Evolutionary conservation across 805 yeast genomes (phyloP).

Genomic region (Ogataea siamensis): DNA sequence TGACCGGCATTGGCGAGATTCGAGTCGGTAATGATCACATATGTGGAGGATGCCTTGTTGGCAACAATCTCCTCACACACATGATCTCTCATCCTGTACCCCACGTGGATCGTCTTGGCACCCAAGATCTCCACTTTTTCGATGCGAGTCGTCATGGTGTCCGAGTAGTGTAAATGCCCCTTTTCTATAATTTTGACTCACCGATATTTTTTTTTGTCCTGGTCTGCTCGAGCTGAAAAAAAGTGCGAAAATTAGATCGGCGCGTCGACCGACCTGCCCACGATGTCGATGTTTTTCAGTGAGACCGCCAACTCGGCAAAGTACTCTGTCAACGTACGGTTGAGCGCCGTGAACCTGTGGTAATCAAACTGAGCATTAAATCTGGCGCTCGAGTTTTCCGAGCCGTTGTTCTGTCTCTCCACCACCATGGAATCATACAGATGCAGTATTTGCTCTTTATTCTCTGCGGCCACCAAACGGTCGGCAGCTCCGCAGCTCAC

Average conservation of each 20-base stretch:
- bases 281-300: neutral
- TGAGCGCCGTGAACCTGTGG: slow-evolving; percentile 4
- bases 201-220: slow-evolving; percentile 5
- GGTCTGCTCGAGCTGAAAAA: slow-evolving; percentile 8
- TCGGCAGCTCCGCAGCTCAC: slow-evolving; percentile 10
- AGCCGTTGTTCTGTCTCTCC: neutral
- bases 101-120: slow-evolving; percentile 81
- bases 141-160: slow-evolving; percentile 21
- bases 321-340: slow-evolving; percentile 9
- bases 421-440: slow-evolving; percentile 5
- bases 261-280: slow-evolving; percentile 7
- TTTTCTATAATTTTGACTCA: slow-evolving; percentile 7
- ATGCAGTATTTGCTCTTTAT: slow-evolving; percentile 5
- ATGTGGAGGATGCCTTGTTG: slow-evolving; percentile 77
- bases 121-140: slow-evolving; percentile 77
- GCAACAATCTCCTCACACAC: slow-evolving; percentile 65
- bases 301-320: slow-evolving; percentile 15
- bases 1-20: slow-evolving; percentile 70
- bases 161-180: neutral
- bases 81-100: slow-evolving; percentile 74
- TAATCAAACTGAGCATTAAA: neutral
- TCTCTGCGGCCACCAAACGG: neutral
- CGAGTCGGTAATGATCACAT: slow-evolving; percentile 85
- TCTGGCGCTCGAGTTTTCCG: neutral
- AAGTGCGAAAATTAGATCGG: slow-evolving; percentile 1